Base-by-base conservation (phyloP, 371 early-diverging fungal genomes). In the Lichtheimia corymbifera region DNA sequence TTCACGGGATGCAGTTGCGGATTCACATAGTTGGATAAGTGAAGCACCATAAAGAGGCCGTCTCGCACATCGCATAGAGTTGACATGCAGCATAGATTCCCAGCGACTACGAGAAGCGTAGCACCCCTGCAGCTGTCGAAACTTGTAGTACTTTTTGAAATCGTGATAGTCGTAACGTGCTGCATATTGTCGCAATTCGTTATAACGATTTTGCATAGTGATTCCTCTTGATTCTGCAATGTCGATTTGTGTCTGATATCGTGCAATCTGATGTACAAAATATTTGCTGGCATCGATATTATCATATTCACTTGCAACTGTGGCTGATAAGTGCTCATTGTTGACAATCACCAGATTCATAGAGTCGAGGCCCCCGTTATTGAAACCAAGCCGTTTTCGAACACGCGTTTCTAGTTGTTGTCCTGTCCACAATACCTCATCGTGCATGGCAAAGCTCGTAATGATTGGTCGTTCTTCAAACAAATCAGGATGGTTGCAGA, bases 401-500 rank as follows among this genome's bases (percentile, higher is more conserved):
- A 86, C 67, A 18, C 76, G 51, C 7, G 68, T 52, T 58, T 89
- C 88, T 0, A 73, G 62, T 9, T 45, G 54, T 28, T 76, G 67
- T 15, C 82, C 87, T 0, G 57, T 40, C 0, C 73, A 73, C n/a
- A 77, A 71, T 0, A 80, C 72, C 0, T 80, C 70, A 24, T 81
- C 80, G 0, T 73, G 63, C 84, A 92, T 86, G 5, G 85, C 86
- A 74, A 92, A 92, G 24, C 90, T 86, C 1, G 93, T 91, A 53
- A 84, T 73, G 41, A 94, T 88, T 2, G 94, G 93, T 22, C 93
- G 82, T n/a, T 92, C 93, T 63, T 95, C 92, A 68, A 97, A 94
- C 51, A 97, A 76, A 71, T 94, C 94, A 0, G 98, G 98, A 62
- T 98, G 98, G 61, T 97, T 97, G 68, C 98, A 98, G 14, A 96